Evolutionary conservation across 2,329 filamentous ascomycete genomes (phyloP).

Genomic region (Macrophomina tecta): DNA sequence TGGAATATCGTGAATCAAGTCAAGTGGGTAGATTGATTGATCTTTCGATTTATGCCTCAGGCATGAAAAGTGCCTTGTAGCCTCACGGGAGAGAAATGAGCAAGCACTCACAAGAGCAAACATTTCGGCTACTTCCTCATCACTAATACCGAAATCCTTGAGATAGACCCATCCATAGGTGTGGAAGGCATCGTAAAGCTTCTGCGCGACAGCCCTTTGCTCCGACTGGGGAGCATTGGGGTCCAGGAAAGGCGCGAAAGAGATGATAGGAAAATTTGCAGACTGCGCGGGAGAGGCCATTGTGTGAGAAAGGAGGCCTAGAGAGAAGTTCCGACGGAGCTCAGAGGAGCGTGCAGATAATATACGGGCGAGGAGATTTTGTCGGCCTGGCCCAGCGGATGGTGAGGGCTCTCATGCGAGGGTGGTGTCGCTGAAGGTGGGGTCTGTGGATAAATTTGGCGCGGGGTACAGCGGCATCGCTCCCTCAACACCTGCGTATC

Average conservation of each 20-base stretch:
- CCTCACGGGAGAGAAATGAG: background rate
- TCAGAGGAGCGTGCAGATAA: background rate
- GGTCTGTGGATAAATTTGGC: background rate
- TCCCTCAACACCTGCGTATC: slow-evolving; percentile 4
- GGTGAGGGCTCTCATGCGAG: background rate
- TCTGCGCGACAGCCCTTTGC: slow-evolving; percentile 69
- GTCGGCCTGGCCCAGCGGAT: background rate
- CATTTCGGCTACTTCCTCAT: slow-evolving; percentile 63
- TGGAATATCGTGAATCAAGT: no score
- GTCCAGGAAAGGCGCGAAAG: slow-evolving; percentile 16
- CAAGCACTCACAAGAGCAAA: slow-evolving; percentile 54
- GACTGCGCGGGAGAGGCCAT: slow-evolving; percentile 5
- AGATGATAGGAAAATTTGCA: slow-evolving; percentile 24
- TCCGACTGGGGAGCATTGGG: slow-evolving; percentile 42
- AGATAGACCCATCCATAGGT: slow-evolving; percentile 89
- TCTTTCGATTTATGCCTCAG: background rate
- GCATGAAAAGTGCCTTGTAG: background rate
- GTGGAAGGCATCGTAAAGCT: slow-evolving; percentile 81
- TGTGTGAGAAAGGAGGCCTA: background rate
- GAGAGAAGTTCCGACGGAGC: background rate
- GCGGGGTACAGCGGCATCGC: slow-evolving; percentile 12
- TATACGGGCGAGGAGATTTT: background rate
- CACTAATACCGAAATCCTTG: slow-evolving; percentile 74
- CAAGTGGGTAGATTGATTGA: background rate
- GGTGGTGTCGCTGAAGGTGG: slow-evolving; percentile 17